Conservation (phyloP, 352 stramenopile species). For the Globisporangium cederbergense region DNA sequence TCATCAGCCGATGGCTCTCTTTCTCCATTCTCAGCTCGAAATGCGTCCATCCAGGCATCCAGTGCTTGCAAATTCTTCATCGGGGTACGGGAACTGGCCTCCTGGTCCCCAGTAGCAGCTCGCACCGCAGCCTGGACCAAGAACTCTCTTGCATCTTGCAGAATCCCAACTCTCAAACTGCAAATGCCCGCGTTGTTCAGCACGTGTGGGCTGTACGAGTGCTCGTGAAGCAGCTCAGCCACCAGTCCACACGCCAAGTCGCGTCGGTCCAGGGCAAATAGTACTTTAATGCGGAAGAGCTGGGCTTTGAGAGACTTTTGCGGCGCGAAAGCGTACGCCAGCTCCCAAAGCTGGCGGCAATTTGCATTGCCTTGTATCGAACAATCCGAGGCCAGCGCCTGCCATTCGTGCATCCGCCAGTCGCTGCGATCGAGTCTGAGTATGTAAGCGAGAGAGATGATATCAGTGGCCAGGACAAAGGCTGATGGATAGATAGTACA, state of each 20-base stretch:
- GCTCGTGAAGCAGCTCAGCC: no score
- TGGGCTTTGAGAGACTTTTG: constrained; percentile 24
- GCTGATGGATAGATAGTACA: no score
- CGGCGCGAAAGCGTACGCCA: constrained; percentile 26
- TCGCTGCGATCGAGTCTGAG: constrained; percentile 44
- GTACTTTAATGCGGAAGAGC: constrained; percentile 23
- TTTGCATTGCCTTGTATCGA: constrained; percentile 16
- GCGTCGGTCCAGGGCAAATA: constrained; percentile 13
- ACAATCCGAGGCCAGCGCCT: constrained; percentile 4
- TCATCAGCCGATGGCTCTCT: no score
- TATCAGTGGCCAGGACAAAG: not conserved
- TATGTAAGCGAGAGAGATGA: not conserved
- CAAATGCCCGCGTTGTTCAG: constrained; percentile 36
- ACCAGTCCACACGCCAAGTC: no score
- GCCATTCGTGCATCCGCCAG: constrained; percentile 49
- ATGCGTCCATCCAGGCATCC: no score
- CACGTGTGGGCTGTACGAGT: constrained; percentile 18
- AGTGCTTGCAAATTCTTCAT: no score
- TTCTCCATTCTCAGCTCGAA: no score
- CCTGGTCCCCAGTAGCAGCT: no score
- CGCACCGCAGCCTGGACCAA: no score
- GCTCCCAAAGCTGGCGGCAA: constrained; percentile 15
- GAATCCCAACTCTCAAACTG: no score
- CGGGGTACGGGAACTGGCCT: no score
- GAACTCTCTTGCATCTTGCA: no score